phyloP scores from a whole-genome alignment of 2,329 filamentous ascomycete species.

The Fusarium sublunatum region DNA sequence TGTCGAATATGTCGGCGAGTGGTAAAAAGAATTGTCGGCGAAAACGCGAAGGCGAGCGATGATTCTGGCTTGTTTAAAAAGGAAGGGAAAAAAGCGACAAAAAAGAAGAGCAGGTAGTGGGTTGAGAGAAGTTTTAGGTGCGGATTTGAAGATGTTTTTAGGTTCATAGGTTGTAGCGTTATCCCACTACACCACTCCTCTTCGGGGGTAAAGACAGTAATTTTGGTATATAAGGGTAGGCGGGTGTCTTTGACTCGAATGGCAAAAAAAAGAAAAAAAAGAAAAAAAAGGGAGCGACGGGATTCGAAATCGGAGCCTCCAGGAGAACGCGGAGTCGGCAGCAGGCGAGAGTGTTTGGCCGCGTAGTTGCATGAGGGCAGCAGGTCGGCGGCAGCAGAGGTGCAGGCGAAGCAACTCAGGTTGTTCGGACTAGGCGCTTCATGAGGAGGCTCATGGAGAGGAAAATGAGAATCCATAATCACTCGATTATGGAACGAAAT shows the following conservation, averaged over 20 bases:
- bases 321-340: background rate
- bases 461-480: background rate
- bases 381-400: background rate
- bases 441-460: background rate
- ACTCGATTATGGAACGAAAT: conserved; percentile 2
- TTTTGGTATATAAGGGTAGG: background rate
- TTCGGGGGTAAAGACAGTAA: background rate
- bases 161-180: background rate
- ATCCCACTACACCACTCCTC: conserved; percentile 8
- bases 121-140: background rate
- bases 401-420: background rate
- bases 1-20: too few species aligned
- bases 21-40: too few species aligned
- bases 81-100: too few species aligned
- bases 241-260: too few species aligned
- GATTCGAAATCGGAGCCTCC: background rate
- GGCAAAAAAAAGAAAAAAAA: background rate
- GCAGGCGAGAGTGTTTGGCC: background rate
- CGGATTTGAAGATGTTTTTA: background rate
- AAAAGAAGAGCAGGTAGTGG: too few species aligned
- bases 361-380: background rate
- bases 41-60: background rate
- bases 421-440: background rate
- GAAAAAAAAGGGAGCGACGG: background rate
- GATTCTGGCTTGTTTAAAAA: too few species aligned